Base-by-base conservation (phyloP, 176 grass and related monocot species). In the Oryza nivara region DNA sequence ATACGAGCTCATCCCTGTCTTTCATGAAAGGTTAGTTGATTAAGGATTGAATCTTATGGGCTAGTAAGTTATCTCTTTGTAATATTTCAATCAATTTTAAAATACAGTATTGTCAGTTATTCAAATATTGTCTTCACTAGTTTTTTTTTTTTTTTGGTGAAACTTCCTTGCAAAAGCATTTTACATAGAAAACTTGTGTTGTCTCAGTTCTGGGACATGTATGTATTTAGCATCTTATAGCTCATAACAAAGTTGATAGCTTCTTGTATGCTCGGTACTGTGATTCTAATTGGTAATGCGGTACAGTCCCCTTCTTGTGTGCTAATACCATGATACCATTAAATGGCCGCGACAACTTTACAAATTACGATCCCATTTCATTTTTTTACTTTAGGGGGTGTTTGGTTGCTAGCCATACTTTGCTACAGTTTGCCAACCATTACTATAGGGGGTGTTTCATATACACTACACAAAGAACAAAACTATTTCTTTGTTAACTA, bases 11-110 rank as follows among this genome's bases (percentile, higher is more conserved):
- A 74, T 97, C 92, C 13, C 77, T 94, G 34, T 90, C 88, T 6
- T 91, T 94, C 88, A 92, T 97, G 80, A 90, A 86, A 92, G 83
- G 92, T 97, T 36, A 74, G 71, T 74, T 74, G 67, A 85, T 70
- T 40, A 32, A 60, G 43, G 56, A 58, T 46, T 65, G 8, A 48
- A 35, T 35, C 28, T 74, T 74, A 23, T 65, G 22, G 34, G 28
- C n/a, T 46, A 73, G 25, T 47, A 48, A 11, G 26, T 73, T 35
- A 23, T 65, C 38, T 46, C 13, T 30, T 17, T 80, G 11, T 34
- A 81, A 14, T 40, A 7, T 40, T 40, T 40, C 38, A 6, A 40
- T 40, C 38, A 40, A 40, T 36, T 36, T 40, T 40, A 40, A 40
- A 40, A 40, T 38, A 40, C 5, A 40, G 38, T 41, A 41, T 41